Base-by-base conservation (phyloP, 2,329 filamentous ascomycete species). In the Phaeoacremonium minimum region DNA sequence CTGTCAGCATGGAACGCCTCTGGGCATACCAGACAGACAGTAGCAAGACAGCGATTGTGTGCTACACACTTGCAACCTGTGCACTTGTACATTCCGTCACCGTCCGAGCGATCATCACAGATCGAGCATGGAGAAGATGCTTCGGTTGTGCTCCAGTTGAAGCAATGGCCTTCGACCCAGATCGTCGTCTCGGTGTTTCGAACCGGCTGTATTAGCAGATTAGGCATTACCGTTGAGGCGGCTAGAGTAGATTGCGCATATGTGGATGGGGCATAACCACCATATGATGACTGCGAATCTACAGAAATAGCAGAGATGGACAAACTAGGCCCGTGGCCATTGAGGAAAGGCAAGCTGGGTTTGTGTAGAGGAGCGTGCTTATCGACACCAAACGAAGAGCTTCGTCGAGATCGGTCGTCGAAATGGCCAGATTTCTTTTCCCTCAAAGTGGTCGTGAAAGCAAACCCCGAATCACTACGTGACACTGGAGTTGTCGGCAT, bases 351-450 rank as follows among this genome's bases (percentile, higher is more conserved):
- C 19, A 83, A 66, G 56, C 78, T 87, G 5, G 85, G 83, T 29
- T 84, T 73, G 47, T 86, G 77, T 15, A 83, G 62, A 1, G 81
- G 78, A 26, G 73, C 73, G 47, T 81, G 75, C 56, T 80, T 82
- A 48, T 87, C 87, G 54, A 90, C 71, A 18, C 84, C 87, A 60
- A 95, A 94, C 2, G 90, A 95, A n/a, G 90, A 95, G 65, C 90
- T 96, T 46, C 91, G 80, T 41, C 90, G 79, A n/a, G 85, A 85
- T 46, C 74, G 66, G 44, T 84, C 79, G 51, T 26, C 86, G 48
- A 97, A 95, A 57, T 96, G 88, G 2, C 87, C 90, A 4, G 93
- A 97, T 35, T 91, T 80, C 67, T 97, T 98, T 63, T 97, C 93
- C 19, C 89, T 81, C 39, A 98, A 69, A 5, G 87, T 95, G 14